A percentile compares a stretch with the other conserved stretches of the same genome.
These are phyloP conservation scores for Euclidium syriacum DNA, from an alignment of 345 rosid genomes.

Conservation along the genomic window DNA sequence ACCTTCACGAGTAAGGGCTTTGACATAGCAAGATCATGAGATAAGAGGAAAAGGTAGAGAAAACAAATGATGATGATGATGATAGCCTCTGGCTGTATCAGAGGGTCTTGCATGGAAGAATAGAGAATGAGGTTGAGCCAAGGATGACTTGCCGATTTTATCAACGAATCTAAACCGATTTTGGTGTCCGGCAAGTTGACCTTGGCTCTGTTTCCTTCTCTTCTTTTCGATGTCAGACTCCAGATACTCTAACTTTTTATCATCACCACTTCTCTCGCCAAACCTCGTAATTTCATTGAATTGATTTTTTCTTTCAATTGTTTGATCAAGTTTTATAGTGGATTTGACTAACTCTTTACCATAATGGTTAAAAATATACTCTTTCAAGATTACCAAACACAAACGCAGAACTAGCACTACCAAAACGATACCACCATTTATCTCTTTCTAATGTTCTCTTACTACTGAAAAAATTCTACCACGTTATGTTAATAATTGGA, in stretches of 20 bases:
- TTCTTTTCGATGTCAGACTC: conserved; percentile 30
- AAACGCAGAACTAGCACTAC: too few species aligned
- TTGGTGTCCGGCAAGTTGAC: conserved; percentile 27
- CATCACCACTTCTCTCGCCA: neutral
- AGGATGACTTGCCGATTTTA: conserved; percentile 31
- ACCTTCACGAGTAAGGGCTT: neutral
- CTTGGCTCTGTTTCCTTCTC: conserved; percentile 33
- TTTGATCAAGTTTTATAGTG: too few species aligned
- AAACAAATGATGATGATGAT: neutral
- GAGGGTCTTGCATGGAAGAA: conserved; percentile 30
- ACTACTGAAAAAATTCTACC: too few species aligned
- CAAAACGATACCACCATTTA: too few species aligned
- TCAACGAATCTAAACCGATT: neutral
- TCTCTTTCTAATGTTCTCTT: too few species aligned
- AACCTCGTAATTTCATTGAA: neutral
- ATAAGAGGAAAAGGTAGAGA: neutral
- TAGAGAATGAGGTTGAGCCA: conserved; percentile 32
- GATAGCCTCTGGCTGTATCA: neutral
- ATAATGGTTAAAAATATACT: too few species aligned
- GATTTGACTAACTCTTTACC: too few species aligned
- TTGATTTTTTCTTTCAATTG: neutral
- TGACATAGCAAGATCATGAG: neutral
- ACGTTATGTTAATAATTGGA: too few species aligned
- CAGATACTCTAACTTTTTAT: neutral
- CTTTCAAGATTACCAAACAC: too few species aligned